Evolutionary conservation across 73 alveolate species (phyloP).

Genomic region (Uronychia setigera): DNA sequence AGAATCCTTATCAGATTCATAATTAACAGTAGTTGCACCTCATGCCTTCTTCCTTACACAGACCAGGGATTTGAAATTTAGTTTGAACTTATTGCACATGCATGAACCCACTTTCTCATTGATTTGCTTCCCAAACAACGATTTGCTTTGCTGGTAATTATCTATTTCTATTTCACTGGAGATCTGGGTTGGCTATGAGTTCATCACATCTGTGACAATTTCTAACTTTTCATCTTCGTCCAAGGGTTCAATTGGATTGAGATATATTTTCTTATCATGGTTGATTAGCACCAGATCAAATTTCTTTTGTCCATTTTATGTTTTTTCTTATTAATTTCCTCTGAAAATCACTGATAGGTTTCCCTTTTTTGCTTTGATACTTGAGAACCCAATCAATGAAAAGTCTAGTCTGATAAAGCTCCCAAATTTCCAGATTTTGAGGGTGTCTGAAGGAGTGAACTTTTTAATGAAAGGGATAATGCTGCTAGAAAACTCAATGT

Average conservation of each 20-base stretch:
- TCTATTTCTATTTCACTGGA: conserved; percentile 20
- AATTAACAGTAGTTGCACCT: background rate
- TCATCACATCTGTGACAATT: conserved; percentile 78
- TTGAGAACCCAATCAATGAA: conserved; percentile 78
- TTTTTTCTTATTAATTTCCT: conserved; percentile 31
- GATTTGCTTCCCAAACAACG: conserved; percentile 2
- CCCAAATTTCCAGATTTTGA: conserved; percentile 84
- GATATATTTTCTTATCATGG: conserved; percentile 52
- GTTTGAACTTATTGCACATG: conserved; percentile 65
- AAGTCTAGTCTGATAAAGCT: conserved; percentile 76
- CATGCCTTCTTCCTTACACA: conserved; percentile 31
- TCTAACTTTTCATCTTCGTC: conserved; percentile 87
- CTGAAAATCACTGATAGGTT: conserved; percentile 73
- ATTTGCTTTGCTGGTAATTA: background rate
- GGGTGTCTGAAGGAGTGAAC: conserved; percentile 84
- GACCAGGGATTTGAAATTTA: conserved; percentile 22
- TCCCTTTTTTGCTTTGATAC: conserved; percentile 74
- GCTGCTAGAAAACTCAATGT: conserved; percentile 79
- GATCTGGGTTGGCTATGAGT: conserved; percentile 78
- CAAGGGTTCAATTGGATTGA: conserved; percentile 82
- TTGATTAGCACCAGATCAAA: conserved; percentile 41
- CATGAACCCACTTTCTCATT: conserved; percentile 26
- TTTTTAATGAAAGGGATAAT: conserved; percentile 82
- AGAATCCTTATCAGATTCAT: too few species aligned
- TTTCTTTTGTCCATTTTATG: conserved; percentile 44